A percentile compares a stretch with the other conserved stretches of the same genome.
phyloP scores from a whole-genome alignment of 1,139 yeast genomes.

The Pneumocystis canis region DNA sequence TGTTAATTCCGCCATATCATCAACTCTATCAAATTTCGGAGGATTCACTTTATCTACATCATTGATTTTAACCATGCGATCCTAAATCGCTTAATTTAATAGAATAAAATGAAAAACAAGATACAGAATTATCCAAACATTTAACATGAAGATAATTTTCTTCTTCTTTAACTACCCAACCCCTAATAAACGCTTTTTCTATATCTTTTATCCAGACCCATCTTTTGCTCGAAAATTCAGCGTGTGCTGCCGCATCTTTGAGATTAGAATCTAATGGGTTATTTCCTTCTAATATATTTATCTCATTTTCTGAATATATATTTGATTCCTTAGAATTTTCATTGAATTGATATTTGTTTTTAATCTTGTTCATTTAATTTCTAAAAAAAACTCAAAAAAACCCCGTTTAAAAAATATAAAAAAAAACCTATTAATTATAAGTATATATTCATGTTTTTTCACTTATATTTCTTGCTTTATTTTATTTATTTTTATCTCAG shows the following conservation, averaged over 20 bases:
- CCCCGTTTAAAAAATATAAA: not conserved
- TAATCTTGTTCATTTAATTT: not conserved
- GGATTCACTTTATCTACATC: constrained; percentile 61
- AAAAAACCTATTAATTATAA: not conserved
- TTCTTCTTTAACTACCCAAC: constrained; percentile 44
- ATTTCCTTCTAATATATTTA: not conserved
- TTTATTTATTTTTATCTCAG: not conserved
- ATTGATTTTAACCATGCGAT: constrained; percentile 32
- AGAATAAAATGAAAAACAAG: constrained; percentile 14
- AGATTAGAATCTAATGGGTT: not conserved
- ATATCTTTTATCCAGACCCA: constrained; percentile 79
- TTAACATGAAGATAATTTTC: constrained; percentile 40
- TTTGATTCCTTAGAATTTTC: not conserved
- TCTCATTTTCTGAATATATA: not conserved
- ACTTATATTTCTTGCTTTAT: not conserved
- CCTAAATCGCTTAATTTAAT: constrained; percentile 18
- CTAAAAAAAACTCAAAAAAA: not conserved
- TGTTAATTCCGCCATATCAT: constrained; percentile 92
- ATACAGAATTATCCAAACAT: constrained; percentile 34
- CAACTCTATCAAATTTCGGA: constrained; percentile 75
- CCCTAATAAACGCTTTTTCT: constrained; percentile 52
- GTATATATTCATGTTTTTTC: not conserved
- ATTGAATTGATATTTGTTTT: not conserved
- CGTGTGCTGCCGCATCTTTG: constrained; percentile 25
- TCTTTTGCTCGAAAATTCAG: constrained; percentile 39